Evolutionary conservation across 805 yeast species (phyloP).

Genomic region (Yamadazyma philogaea): DNA sequence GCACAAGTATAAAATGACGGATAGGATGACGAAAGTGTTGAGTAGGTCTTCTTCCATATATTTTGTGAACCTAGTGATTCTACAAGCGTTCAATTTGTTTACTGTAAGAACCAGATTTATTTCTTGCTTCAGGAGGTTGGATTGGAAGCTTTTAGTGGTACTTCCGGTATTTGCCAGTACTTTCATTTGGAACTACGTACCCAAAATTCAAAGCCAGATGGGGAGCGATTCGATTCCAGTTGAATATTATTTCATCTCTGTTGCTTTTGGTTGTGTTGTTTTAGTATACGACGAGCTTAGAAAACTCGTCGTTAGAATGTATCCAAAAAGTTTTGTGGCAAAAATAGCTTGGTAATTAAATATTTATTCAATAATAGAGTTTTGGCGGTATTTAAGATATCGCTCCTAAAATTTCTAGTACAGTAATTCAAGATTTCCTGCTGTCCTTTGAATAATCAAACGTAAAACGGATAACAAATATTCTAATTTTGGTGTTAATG

Average conservation of each 20-base stretch:
- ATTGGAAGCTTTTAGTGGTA: conserved; percentile 32
- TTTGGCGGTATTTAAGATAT: too few species aligned
- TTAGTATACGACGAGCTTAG: conserved; percentile 42
- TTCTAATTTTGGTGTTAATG: too few species aligned
- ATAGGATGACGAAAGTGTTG: conserved; percentile 19
- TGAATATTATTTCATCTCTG: conserved; percentile 45
- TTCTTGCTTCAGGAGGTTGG: conserved; percentile 41
- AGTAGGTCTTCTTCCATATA: conserved; percentile 43
- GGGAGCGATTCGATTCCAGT: conserved; percentile 40
- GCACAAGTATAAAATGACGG: conserved; percentile 32
- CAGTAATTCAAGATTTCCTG: too few species aligned
- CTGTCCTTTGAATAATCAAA: too few species aligned
- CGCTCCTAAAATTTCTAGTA: too few species aligned
- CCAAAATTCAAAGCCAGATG: conserved; percentile 34
- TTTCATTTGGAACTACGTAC: conserved; percentile 42
- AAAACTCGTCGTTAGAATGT: conserved; percentile 32
- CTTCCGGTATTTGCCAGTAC: conserved; percentile 35
- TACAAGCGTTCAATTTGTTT: conserved; percentile 46
- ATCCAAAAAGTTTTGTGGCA: conserved; percentile 38
- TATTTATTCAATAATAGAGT: neutral
- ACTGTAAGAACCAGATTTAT: conserved; percentile 42
- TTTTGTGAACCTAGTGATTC: conserved; percentile 44
- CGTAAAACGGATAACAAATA: too few species aligned
- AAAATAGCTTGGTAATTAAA: conserved; percentile 39
- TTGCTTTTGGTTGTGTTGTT: conserved; percentile 43